These are phyloP conservation scores for Davidsoniella australis DNA, from an alignment of 2,329 filamentous ascomycete species.

Conservation along the genomic window DNA sequence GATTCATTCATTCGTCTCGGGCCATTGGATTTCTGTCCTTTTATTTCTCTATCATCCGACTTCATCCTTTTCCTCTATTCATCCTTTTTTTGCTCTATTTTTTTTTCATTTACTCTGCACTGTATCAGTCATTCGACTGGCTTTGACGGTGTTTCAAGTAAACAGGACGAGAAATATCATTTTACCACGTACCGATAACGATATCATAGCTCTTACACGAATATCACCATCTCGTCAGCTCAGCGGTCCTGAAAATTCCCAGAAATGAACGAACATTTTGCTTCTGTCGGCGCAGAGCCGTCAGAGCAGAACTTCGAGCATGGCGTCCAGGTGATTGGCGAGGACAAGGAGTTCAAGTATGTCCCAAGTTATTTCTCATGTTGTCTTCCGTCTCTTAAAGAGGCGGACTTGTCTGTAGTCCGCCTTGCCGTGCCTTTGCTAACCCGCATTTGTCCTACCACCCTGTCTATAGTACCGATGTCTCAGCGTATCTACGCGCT, in stretches of 20 bases:
- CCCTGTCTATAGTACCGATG: conserved; percentile 39
- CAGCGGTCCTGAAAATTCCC: too few species aligned
- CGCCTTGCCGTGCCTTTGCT: conserved; percentile 9
- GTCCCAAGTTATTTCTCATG: conserved; percentile 18
- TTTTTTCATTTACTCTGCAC: neutral
- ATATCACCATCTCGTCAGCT: too few species aligned
- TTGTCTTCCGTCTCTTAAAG: neutral
- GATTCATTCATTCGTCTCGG: too few species aligned
- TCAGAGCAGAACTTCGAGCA: conserved; percentile 60
- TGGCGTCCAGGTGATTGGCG: conserved; percentile 89
- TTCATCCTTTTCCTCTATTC: neutral
- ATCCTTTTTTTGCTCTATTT: neutral
- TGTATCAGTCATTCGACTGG: neutral
- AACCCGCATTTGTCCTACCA: conserved; percentile 8
- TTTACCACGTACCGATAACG: neutral
- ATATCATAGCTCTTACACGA: neutral
- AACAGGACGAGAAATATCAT: neutral
- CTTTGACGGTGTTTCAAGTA: too few species aligned
- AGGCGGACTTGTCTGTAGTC: neutral
- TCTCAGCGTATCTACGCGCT: conserved; percentile 65
- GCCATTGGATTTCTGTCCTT: conserved; percentile 1
- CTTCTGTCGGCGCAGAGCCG: conserved; percentile 50
- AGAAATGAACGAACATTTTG: conserved; percentile 65
- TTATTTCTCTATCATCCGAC: neutral
- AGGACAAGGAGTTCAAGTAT: conserved; percentile 85